These are phyloP conservation scores for Melastoma malabathricum DNA, from an alignment of 345 rosid species.

Conservation along the genomic window DNA sequence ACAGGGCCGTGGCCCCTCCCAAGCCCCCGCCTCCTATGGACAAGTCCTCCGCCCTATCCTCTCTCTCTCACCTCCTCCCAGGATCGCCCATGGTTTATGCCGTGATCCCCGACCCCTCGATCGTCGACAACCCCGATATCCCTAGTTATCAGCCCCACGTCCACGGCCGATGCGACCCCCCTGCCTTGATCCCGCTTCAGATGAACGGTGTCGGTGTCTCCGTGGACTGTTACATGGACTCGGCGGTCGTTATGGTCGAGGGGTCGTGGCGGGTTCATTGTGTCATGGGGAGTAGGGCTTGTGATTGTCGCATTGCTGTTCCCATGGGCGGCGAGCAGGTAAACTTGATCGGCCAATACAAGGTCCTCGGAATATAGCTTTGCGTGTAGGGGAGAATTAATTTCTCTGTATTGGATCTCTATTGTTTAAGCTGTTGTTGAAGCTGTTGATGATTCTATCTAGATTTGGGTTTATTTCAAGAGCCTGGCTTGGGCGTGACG, in stretches of 20 bases:
- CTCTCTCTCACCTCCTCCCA: slow-evolving; percentile 27
- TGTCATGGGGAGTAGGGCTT: slow-evolving; percentile 73
- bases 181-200: slow-evolving; percentile 78
- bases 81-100: slow-evolving; percentile 83
- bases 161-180: slow-evolving; percentile 82
- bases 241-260: slow-evolving; percentile 37
- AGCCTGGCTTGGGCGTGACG: too few relatives aligned
- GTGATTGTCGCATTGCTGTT: slow-evolving; percentile 73
- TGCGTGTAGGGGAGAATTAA: too few relatives aligned
- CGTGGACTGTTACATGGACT: slow-evolving; percentile 52
- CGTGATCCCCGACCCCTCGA: slow-evolving; percentile 57
- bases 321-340: slow-evolving; percentile 88
- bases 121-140: slow-evolving; percentile 85
- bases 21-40: slow-evolving; percentile 47
- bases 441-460: too few relatives aligned
- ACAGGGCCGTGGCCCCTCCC: slow-evolving; percentile 60
- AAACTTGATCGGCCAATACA: neutral
- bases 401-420: too few relatives aligned
- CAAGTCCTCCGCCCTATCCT: slow-evolving; percentile 18
- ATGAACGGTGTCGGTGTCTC: slow-evolving; percentile 59
- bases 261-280: slow-evolving; percentile 90
- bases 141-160: slow-evolving; percentile 98
- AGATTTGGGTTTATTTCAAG: too few relatives aligned
- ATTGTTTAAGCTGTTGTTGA: too few relatives aligned
- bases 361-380: too few relatives aligned